Evolutionary conservation across 2,329 filamentous ascomycete species (phyloP), one percentile per base, ranked within the genome.

Genomic region (Paramyrothecium sp.): DNA sequence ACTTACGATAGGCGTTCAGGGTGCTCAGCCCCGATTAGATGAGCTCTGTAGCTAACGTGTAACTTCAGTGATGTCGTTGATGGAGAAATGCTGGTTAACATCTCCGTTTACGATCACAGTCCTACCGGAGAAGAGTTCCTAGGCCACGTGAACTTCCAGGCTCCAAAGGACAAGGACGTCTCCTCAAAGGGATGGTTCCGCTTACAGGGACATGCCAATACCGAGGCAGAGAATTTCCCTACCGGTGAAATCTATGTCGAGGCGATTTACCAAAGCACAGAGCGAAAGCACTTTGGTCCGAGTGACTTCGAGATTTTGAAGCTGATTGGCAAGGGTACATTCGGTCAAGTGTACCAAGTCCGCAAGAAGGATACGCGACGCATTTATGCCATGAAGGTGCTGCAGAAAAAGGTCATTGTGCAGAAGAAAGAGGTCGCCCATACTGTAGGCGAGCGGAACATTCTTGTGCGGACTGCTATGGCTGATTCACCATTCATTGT

Each of bases 361-460:
- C 89, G 92, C 66, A 99, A 99, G 84, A 95, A 91, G 80, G 95
- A 99, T 72, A 97, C 94, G 1, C 87, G 88, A 67, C 89, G 95
- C 49, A 97, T 99, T 60, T 99, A 99, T 69, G 95, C 95, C 60
- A 99, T 99, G 95, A 99, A 99, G 75, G 94, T 99, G 2, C 80
- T 99, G 33, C 97, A 95, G 53, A 99, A 99, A 82, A 99, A 99
- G 81, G 95, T 99, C 54, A 99, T 99, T 68, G 95, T 99, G 23
- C 95, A 99, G 77, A 99, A 99, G 85, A 99, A 99, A 76, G 95
- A 99, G 74, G 92, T 99, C 53, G 92, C 94, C 17, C 95, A 99
- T 72, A 99, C 95, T 0, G 88, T 99, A 41, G 95, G 95, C 63
- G 95, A 99, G 76, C 87, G 95, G 59, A 99, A 99, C 71, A 99